Conservation (phyloP, 345 rosid species). For the Rhodamnia argentea region DNA sequence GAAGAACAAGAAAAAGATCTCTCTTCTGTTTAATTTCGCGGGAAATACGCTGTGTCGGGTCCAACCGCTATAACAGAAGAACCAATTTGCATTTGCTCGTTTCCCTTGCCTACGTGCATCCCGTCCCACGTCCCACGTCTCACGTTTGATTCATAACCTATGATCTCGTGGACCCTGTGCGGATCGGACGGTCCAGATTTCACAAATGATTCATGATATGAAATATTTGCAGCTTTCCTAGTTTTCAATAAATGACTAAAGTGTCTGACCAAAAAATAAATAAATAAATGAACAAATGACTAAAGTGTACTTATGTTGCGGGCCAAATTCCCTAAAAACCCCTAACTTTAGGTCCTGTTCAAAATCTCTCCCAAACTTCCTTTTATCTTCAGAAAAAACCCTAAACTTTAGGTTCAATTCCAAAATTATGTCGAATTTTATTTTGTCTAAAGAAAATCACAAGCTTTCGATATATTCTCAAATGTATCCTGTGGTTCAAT, state of each 20-base stretch:
- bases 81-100: neutral
- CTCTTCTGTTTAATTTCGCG: neutral
- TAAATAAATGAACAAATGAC: no score
- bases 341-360: no score
- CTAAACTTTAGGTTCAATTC: no score
- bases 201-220: neutral
- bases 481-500: no score
- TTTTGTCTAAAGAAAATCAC: no score
- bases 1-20: neutral
- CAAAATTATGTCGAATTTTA: no score
- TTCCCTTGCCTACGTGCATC: neutral
- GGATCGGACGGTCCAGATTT: neutral
- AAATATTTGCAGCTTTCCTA: neutral
- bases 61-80: neutral
- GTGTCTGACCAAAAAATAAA: no score
- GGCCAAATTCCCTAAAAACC: no score
- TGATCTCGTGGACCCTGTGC: neutral
- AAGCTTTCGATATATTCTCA: no score
- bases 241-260: neutral
- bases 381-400: no score
- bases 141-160: neutral
- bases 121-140: neutral
- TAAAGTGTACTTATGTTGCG: neutral
- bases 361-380: no score
- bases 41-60: neutral